Conservation (phyloP, 352 stramenopile genomes). For the Globisporangium ultimum region DNA sequence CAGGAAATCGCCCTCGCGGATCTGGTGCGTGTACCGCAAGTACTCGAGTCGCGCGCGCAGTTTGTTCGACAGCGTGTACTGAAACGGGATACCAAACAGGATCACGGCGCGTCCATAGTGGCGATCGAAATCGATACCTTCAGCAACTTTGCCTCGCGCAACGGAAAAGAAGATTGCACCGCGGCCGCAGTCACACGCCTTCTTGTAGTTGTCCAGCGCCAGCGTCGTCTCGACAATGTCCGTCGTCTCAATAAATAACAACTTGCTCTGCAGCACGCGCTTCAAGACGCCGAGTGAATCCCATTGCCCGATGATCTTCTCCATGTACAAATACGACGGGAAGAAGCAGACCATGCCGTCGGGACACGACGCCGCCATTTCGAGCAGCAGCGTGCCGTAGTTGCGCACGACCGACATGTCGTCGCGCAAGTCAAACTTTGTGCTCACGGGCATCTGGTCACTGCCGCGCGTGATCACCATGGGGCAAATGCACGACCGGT, state of each 20-base stretch:
- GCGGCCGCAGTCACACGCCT: constrained; percentile 94
- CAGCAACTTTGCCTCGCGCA: constrained; percentile 97
- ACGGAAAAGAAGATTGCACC: constrained; percentile 99
- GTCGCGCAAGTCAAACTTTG: constrained; percentile 89
- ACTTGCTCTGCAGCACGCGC: constrained; percentile 95
- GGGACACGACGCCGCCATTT: constrained; percentile 92
- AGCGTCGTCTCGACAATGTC: constrained; percentile 99
- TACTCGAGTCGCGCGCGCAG: constrained; percentile 96
- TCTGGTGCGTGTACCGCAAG: constrained; percentile 92
- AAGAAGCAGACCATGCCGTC: constrained; percentile 99
- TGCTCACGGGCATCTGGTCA: constrained; percentile 96
- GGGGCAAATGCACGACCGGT: constrained; percentile 96
- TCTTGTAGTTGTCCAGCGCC: constrained; percentile 98
- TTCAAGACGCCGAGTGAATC: constrained; percentile 90
- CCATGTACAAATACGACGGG: constrained; percentile 99
- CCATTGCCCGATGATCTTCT: constrained; percentile 98
- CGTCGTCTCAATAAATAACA: constrained; percentile 99
- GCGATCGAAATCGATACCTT: constrained; percentile 99
- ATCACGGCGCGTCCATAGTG: constrained; percentile 98
- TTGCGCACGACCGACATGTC: constrained; percentile 94
- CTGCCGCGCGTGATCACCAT: constrained; percentile 96
- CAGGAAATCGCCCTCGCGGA: constrained; percentile 95
- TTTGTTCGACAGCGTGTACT: constrained; percentile 96
- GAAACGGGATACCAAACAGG: constrained; percentile 99
- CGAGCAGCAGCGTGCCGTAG: constrained; percentile 94